Evolutionary conservation across 768 basidiomycete species (phyloP), one percentile per base, ranked within the genome.

Genomic region (Auricularia cornea): DNA sequence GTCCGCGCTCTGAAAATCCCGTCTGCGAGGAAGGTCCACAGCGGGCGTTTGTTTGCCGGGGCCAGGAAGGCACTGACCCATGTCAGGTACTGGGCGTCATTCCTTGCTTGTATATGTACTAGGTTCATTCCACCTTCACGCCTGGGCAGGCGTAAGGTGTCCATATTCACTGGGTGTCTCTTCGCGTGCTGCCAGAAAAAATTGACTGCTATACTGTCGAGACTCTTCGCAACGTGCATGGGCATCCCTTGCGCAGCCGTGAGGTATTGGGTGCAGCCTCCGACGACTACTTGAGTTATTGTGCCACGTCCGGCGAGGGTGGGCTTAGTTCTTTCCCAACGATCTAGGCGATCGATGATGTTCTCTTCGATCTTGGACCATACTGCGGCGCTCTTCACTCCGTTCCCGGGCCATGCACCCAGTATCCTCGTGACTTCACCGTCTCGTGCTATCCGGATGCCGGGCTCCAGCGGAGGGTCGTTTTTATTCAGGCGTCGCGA

Each of bases 201-300:
- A 3, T 69, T 61, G 1, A 66, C n/a, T 3, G 69, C 69, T 4
- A 32, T 65, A 30, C 67, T 70, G 23, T 61, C 26, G 0, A 77
- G 62, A 11, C 31, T 23, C 1, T 67, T 62, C 29, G 69, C 69
- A 0, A 75, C 64, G 0, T 51, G 14, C n/a, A 65, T 59, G 0
- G 77, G 77, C 77, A 79, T 79, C 0, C 74, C 75, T 64, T 79
- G 76, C 0, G 75, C 75, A 51, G 67, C 52, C 0, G 75, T 71
- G 0, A 73, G 64, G 68, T 76, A 79, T 60, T 78, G 76, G 0
- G 77, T 77, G 40, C 68, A 68, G 0, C 75, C 73, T 0, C 73
- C 76, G 0, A 75, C 62, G 3, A 66, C 66, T 68, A 75, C 72
- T 31, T 71, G 68, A 1, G 69, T 51, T 8, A 75, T 68, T 0